These are phyloP conservation scores for Tuctoria greenei DNA, from an alignment of 176 grass and related monocot species.

Conservation along the genomic window DNA sequence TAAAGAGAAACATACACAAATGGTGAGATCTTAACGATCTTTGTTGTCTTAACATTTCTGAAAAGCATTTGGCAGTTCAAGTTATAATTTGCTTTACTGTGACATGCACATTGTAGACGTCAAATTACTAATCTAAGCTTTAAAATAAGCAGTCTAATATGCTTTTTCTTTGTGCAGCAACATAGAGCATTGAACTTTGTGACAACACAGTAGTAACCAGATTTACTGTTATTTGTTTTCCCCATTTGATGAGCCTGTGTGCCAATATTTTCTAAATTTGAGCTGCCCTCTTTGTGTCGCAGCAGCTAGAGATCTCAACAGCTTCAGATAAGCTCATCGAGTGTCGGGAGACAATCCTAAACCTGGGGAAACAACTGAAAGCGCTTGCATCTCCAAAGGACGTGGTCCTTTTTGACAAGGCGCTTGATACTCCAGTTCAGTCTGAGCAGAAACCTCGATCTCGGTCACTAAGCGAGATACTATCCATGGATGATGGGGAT, in stretches of 20 bases:
- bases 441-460: conserved; percentile 30
- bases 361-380: conserved; percentile 84
- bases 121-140: not conserved
- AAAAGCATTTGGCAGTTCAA: not conserved
- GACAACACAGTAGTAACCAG: not conserved
- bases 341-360: conserved; percentile 86
- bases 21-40: conserved; percentile 48
- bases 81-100: not conserved
- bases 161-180: not conserved
- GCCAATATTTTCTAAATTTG: not conserved
- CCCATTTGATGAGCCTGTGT: not conserved
- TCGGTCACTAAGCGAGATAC: conserved; percentile 50
- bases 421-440: conserved; percentile 27
- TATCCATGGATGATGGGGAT: conserved; percentile 40
- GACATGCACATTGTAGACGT: not conserved
- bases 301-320: conserved; percentile 60
- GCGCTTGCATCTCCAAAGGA: conserved; percentile 71
- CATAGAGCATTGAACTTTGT: not conserved
- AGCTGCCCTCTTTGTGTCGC: conserved; percentile 10
- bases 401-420: conserved; percentile 46
- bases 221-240: not conserved
- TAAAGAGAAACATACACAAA: conserved; percentile 54
- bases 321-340: conserved; percentile 79
- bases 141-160: not conserved
- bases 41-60: not conserved